Percentiles rank a stretch among this genome's conserved stretches.
phyloP scores from a whole-genome alignment of 140 eudicot genomes.

The Bidens hawaiensis region DNA sequence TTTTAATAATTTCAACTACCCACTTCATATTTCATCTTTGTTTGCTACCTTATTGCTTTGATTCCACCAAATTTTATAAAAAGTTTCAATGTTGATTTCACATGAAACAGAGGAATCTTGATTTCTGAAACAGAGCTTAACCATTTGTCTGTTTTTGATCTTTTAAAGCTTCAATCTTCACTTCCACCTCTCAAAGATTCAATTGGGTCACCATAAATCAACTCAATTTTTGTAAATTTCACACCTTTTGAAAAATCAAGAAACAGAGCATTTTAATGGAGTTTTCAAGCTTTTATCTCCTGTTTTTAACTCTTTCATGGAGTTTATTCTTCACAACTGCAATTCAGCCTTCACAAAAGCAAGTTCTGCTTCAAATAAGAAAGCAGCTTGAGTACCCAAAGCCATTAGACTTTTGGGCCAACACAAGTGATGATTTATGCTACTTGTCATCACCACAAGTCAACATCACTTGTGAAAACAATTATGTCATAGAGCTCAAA shows the following conservation, averaged over 20 bases:
- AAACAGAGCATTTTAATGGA: conserved; percentile 37
- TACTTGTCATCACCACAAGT: conserved; percentile 43
- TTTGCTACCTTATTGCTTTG: conserved; percentile 17
- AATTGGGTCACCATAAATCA: conserved; percentile 6
- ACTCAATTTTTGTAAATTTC: conserved; percentile 1
- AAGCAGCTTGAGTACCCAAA: conserved; percentile 65
- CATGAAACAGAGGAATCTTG: conserved; percentile 19
- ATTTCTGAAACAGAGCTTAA: conserved; percentile 16
- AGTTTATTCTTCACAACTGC: conserved; percentile 38
- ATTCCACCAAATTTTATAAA: conserved; percentile 15
- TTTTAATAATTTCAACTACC: conserved; percentile 26
- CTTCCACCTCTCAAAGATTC: conserved; percentile 16
- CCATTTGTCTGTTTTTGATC: conserved; percentile 16
- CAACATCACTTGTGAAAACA: conserved; percentile 49
- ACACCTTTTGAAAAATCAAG: neutral
- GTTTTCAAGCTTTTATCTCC: conserved; percentile 29
- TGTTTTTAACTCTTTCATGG: conserved; percentile 34
- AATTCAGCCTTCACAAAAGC: conserved; percentile 61
- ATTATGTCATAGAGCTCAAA: conserved; percentile 55
- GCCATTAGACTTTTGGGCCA: conserved; percentile 50
- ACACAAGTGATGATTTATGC: conserved; percentile 42
- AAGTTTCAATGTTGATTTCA: conserved; percentile 22
- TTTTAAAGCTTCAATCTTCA: conserved; percentile 15
- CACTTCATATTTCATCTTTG: conserved; percentile 22
- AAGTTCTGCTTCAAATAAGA: conserved; percentile 58